Base-by-base conservation (phyloP, 345 rosid species). In the Eutrema heterophyllum region DNA sequence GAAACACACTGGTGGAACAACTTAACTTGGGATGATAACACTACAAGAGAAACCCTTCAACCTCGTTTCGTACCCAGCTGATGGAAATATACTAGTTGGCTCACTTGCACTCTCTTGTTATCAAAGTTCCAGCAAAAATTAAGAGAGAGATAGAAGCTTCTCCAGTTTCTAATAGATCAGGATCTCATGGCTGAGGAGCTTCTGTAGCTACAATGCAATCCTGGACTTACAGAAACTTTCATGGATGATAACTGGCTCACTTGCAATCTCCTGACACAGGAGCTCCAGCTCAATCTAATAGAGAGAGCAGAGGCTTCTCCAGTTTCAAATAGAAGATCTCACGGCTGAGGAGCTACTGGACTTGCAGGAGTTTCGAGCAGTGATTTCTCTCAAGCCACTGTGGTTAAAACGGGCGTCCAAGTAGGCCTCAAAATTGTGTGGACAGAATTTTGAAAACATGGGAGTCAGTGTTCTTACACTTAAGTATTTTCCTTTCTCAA, bases 361-460 rank as follows among this genome's bases (percentile, higher is more conserved):
- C 92, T 92, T 75, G 0, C 85, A 85, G 84, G 70, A 39, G 87
- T 86, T 75, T 89, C 89, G n/a, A 49, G 67, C 71, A 88, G 82
- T n/a, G 21, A 18, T 18, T 18, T 18, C 21, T 18, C 1, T 18
- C 21, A 18, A 18, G 21, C 21, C 21, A 18, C 21, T 18, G 21
- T 18, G 1, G 21, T 1, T 18, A 18, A 18, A 18, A 18, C 21
- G 21, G 21, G 0, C 21, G 21, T 18, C 21, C 21, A 18, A 18
- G 21, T 18, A 18, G 21, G 21, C 21, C 21, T 18, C 21, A 18
- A 18, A 18, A 18, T 18, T 18, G 21, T 18, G 21, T 18, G 21
- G 21, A 18, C 0, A 18, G 21, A 18, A 18, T 18, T 18, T 18
- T 18, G 21, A 18, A 18, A 18, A 18, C 21, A 1, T 18, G 21